Evolutionary conservation across 2,329 filamentous ascomycete genomes (phyloP), one percentile per base, ranked within the genome.

Genomic region (Tolypocladium nubicola): DNA sequence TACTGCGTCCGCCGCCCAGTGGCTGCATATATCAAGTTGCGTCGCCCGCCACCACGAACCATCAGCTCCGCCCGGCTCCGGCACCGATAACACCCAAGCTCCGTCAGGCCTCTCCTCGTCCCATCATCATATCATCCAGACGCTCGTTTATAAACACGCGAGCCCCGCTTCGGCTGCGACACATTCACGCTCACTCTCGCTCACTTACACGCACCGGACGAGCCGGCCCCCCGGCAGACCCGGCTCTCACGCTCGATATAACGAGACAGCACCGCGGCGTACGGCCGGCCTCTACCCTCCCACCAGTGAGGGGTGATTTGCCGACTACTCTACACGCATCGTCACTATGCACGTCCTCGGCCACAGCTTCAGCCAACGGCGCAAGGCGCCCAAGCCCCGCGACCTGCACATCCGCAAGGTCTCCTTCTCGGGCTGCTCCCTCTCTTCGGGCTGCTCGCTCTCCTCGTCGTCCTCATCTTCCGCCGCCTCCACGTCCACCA

Each of bases 371-470:
- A 64, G 67, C 63, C 66, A 71, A 55, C 65, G 70, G 62, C 69
- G 70, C 60, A 72, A 72, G 64, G 64, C 66, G 54, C 59, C 65
- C 58, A 68, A 68, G 60, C 69, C 72, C 39, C 66, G 70, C 53
- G 67, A 73, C 56, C 67, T 75, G 30, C 70, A 72, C 59, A 73
- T 75, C 58, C 71, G 72, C 65, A 75, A 75, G 64, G 62, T 74
- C 53, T 74, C 72, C 50, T 71, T 73, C 62, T 74, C 72, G 21
- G 72, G 72, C 60, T 71, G 67, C 56, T 74, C 72, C 1, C 68
- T 73, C 56, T 70, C 69, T 9, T 71, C 69, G 8, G 71, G 65
- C 60, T 68, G 69, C 64, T 74, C 71, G 49, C 66, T 69, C 49
- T 65, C 65, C 26, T 66, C 64, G 19, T 67, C 70, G 8, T 64